Evolutionary conservation across 1,284 basidiomycete genomes (phyloP).

Genomic region (Ganoderma lingzhi): DNA sequence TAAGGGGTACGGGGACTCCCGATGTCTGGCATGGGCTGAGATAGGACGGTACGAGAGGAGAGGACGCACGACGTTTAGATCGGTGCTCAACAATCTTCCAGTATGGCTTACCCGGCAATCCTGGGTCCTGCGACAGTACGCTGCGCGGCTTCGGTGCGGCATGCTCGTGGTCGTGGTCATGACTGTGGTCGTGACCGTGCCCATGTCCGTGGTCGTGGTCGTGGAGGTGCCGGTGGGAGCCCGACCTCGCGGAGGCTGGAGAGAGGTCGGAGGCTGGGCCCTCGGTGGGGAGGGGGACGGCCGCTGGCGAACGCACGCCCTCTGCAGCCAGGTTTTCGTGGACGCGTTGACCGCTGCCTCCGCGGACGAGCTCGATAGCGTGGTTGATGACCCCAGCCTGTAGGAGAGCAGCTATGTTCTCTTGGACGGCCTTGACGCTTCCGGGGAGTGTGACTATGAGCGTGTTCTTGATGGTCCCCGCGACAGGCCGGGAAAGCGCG

Average conservation of each 20-base stretch:
- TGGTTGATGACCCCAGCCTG: conserved; percentile 66
- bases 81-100: conserved; percentile 20
- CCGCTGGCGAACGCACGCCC: conserved; percentile 16
- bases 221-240: conserved; percentile 19
- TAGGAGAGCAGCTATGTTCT: conserved; percentile 76
- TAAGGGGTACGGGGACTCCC: conserved; percentile 81
- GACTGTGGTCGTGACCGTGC: conserved; percentile 48
- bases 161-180: conserved; percentile 55
- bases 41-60: background rate
- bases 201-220: conserved; percentile 29
- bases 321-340: conserved; percentile 50
- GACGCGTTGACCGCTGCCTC: conserved; percentile 69
- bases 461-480: conserved; percentile 73
- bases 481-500: conserved; percentile 83
- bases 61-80: conserved; percentile 16
- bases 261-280: conserved; percentile 37
- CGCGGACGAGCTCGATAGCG: conserved; percentile 79
- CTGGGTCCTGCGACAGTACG: conserved; percentile 72
- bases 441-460: conserved; percentile 86
- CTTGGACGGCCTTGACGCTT: conserved; percentile 84
- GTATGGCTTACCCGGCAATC: conserved; percentile 59
- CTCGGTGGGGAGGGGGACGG: conserved; percentile 38
- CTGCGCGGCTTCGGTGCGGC: conserved; percentile 58
- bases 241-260: background rate
- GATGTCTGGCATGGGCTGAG: conserved; percentile 69